Percentiles rank a stretch among this genome's conserved stretches.
Conservation (phyloP, 495 filamentous ascomycete genomes). For the Pyrenula massariospora region DNA sequence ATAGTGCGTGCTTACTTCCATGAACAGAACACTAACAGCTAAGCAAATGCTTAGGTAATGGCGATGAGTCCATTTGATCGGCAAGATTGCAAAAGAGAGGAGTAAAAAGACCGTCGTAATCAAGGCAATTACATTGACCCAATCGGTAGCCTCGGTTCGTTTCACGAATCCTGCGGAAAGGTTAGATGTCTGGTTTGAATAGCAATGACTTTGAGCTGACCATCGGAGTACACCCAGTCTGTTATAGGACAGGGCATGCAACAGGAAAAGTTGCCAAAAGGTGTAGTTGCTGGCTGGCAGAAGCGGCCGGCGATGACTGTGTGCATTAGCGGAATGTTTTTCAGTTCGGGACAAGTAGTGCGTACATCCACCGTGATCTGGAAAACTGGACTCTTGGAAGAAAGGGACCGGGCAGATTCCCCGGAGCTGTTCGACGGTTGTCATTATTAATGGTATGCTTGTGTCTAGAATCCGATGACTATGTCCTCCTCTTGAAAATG, state of each 20-base stretch:
- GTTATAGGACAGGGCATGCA: conserved; percentile 86
- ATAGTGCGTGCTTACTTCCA: conserved; percentile 50
- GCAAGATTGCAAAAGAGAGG: conserved; percentile 69
- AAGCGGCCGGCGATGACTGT: conserved; percentile 58
- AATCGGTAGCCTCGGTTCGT: conserved; percentile 55
- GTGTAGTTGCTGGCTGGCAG: conserved; percentile 39
- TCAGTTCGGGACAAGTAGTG: conserved; percentile 3
- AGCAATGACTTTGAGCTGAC: conserved; percentile 16
- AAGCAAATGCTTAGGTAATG: conserved; percentile 89
- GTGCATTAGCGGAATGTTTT: background rate
- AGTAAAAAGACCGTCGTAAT: conserved; percentile 65
- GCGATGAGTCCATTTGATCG: conserved; percentile 79
- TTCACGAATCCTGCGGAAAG: conserved; percentile 43
- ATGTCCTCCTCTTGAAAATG: background rate
- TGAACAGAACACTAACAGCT: conserved; percentile 57
- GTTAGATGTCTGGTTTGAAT: conserved; percentile 6
- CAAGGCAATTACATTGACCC: conserved; percentile 66
- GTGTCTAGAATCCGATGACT: background rate
- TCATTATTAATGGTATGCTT: conserved; percentile 3
- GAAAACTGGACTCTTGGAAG: conserved; percentile 46
- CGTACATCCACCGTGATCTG: conserved; percentile 54
- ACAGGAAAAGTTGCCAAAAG: conserved; percentile 40
- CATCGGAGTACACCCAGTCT: conserved; percentile 72
- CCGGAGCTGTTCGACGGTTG: conserved; percentile 9
- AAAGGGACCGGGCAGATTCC: conserved; percentile 56